Percentiles rank a stretch among this genome's conserved stretches.
phyloP scores from a whole-genome alignment of 768 basidiomycete genomes.

The Hygrophorus pudorinus region DNA sequence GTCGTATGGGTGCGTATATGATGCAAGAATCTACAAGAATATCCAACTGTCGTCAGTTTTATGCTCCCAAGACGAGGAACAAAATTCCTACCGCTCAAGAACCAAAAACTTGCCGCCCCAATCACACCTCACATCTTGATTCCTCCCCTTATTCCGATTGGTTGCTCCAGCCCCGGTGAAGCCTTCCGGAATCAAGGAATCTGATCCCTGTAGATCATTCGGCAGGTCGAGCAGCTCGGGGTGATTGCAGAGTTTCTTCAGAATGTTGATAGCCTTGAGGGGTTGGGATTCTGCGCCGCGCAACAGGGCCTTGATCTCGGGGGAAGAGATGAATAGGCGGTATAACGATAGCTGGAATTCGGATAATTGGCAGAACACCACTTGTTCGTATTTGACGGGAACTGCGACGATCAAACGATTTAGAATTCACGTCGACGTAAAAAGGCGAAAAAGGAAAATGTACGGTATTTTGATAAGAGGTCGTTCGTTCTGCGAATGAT shows the following conservation, averaged over 20 bases:
- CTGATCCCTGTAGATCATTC: constrained; percentile 73
- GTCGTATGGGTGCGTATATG: constrained; percentile 71
- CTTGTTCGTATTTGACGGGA: constrained; percentile 98
- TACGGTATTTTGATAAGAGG: constrained; percentile 87
- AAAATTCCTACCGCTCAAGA: constrained; percentile 61
- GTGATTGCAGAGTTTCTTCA: constrained; percentile 95
- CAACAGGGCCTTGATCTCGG: constrained; percentile 83
- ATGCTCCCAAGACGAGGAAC: neutral
- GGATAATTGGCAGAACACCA: constrained; percentile 86
- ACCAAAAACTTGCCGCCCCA: constrained; percentile 92
- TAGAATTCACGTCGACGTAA: neutral
- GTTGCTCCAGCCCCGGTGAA: constrained; percentile 51
- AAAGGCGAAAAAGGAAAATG: constrained; percentile 21
- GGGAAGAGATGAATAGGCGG: constrained; percentile 83
- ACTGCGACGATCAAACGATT: constrained; percentile 35
- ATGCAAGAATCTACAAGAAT: constrained; percentile 62
- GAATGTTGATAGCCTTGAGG: constrained; percentile 89
- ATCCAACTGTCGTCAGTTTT: neutral
- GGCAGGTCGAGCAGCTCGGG: constrained; percentile 85
- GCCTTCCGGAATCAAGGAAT: constrained; percentile 70
- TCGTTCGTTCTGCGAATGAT: constrained; percentile 95
- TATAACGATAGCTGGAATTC: constrained; percentile 80
- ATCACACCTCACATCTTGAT: constrained; percentile 55
- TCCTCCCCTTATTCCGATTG: constrained; percentile 31
- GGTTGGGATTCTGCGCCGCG: constrained; percentile 86